These are phyloP conservation scores for Anthracocystis panici-leucophaei DNA, from an alignment of 1,284 basidiomycete genomes.

Conservation along the genomic window DNA sequence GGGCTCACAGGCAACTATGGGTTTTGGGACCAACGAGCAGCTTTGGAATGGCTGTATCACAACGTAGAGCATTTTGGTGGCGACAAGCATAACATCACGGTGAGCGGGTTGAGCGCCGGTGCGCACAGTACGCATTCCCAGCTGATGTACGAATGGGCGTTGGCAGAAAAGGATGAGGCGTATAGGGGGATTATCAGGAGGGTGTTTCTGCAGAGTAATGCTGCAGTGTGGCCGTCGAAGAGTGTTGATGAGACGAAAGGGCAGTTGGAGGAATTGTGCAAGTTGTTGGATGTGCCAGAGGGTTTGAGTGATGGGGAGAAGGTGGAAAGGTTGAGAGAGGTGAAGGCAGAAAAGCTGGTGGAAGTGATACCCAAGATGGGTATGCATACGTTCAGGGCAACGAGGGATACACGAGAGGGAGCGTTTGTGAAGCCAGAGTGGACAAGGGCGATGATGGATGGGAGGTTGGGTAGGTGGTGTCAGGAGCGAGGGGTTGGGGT, in stretches of 20 bases:
- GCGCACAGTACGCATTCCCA: slow-evolving; percentile 67
- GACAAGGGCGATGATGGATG: slow-evolving; percentile 46
- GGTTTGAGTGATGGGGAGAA: slow-evolving; percentile 20
- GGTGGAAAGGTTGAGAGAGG: slow-evolving; percentile 27
- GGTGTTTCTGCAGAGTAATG: slow-evolving; percentile 47
- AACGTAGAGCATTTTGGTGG: slow-evolving; percentile 66
- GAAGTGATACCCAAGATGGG: slow-evolving; percentile 26
- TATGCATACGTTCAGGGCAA: slow-evolving; percentile 54
- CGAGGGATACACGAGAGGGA: slow-evolving; percentile 16
- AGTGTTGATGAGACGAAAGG: slow-evolving; percentile 26
- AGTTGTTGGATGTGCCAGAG: slow-evolving; percentile 15
- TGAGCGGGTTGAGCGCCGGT: slow-evolving; percentile 67
- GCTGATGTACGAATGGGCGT: slow-evolving; percentile 64
- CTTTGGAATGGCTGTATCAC: slow-evolving; percentile 57
- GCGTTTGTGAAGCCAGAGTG: slow-evolving; percentile 46
- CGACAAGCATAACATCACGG: slow-evolving; percentile 61
- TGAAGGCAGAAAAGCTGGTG: slow-evolving; percentile 27
- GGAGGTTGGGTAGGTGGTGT: slow-evolving; percentile 42
- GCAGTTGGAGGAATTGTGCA: slow-evolving; percentile 44
- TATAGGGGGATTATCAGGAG: slow-evolving; percentile 46
- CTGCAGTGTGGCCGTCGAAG: slow-evolving; percentile 48
- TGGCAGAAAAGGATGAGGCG: slow-evolving; percentile 4
- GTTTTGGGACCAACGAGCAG: slow-evolving; percentile 54
- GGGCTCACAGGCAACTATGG: slow-evolving; percentile 50
- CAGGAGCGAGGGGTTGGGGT: slow-evolving; percentile 22